Percentiles rank a stretch among this genome's conserved stretches.
These are phyloP conservation scores for Obelidium mucronatum DNA, from an alignment of 192 early-diverging fungal species.

Conservation along the genomic window DNA sequence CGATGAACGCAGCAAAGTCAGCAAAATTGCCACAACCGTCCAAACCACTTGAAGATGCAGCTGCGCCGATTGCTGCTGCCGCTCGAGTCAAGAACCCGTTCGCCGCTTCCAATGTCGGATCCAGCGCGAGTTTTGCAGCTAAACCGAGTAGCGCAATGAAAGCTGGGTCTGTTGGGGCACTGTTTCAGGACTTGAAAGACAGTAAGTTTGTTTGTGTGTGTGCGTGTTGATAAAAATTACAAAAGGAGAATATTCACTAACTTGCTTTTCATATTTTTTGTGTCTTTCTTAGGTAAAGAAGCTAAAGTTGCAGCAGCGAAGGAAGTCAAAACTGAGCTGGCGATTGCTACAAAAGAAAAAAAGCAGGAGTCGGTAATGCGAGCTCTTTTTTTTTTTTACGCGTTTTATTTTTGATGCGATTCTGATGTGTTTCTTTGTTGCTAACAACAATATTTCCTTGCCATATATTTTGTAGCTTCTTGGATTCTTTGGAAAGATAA, in stretches of 20 bases:
- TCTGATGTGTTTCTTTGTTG: neutral
- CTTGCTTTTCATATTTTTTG: neutral
- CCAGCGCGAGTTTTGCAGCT: neutral
- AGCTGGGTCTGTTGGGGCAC: conserved; percentile 7
- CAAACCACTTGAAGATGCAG: neutral
- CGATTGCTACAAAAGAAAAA: neutral
- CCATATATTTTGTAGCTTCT: neutral
- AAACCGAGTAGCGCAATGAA: neutral
- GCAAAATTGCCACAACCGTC: too few species aligned
- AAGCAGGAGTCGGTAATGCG: conserved; percentile 1
- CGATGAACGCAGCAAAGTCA: neutral
- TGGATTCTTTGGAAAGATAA: neutral
- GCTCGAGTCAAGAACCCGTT: conserved; percentile 32
- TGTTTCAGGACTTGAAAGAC: conserved; percentile 32
- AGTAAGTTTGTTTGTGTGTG: neutral
- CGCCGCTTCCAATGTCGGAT: neutral
- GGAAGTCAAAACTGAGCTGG: conserved; percentile 5
- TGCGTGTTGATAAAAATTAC: too few species aligned
- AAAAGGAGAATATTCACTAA: neutral
- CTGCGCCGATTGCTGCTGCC: neutral
- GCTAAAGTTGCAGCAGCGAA: conserved; percentile 1
- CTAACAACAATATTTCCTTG: too few species aligned
- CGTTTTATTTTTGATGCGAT: neutral
- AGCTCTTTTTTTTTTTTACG: neutral
- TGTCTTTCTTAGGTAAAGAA: neutral